These are phyloP conservation scores for Pelargonium exstipulatum DNA, from an alignment of 441 rosid genomes.

Conservation along the genomic window DNA sequence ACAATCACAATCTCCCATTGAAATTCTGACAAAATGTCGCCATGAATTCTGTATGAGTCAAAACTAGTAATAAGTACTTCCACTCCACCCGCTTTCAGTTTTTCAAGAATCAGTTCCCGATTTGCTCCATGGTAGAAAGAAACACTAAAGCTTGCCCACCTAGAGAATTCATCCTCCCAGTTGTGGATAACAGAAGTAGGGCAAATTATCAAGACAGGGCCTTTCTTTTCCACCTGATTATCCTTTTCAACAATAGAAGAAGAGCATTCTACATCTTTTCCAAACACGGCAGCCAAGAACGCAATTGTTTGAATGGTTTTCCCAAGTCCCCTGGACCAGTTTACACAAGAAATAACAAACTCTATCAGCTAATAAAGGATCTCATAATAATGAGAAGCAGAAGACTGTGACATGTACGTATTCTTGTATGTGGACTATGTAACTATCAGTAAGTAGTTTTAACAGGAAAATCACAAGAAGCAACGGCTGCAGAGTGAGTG, in stretches of 20 bases:
- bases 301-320: constrained; percentile 94
- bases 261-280: constrained; percentile 53
- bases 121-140: constrained; percentile 71
- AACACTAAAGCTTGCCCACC: constrained; percentile 69
- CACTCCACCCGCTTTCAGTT: constrained; percentile 51
- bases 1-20: constrained; percentile 87
- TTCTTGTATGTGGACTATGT: neutral
- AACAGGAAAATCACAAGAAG: neutral
- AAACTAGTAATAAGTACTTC: constrained; percentile 84
- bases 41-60: constrained; percentile 77
- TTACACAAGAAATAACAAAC: neutral
- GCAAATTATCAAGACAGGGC: constrained; percentile 67
- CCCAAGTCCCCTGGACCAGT: constrained; percentile 72
- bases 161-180: constrained; percentile 87
- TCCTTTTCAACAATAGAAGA: constrained; percentile 27
- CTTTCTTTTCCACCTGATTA: constrained; percentile 31
- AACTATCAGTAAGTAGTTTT: neutral
- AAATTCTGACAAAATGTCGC: constrained; percentile 52
- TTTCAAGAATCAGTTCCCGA: constrained; percentile 69
- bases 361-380: constrained; percentile 6
- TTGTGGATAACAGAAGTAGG: constrained; percentile 85
- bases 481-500: neutral
- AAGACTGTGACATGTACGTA: neutral
- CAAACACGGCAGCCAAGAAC: constrained; percentile 76
- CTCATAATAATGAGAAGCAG: neutral